Evolutionary conservation across 768 basidiomycete genomes (phyloP).

Genomic region (Pisolithus tinctorius): DNA sequence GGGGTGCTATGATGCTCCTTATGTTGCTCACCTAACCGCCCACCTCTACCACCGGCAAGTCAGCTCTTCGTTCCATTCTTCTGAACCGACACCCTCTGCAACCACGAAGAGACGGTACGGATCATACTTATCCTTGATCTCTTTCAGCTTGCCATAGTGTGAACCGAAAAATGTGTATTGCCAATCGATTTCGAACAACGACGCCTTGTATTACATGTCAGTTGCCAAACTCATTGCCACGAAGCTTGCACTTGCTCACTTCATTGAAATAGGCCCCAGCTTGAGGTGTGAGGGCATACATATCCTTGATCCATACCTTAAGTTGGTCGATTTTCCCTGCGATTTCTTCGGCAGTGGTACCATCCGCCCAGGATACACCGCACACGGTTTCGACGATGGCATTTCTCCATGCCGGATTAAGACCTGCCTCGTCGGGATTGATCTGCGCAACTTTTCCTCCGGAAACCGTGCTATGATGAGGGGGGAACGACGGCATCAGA

Average conservation of each 20-base stretch:
- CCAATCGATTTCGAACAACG: not conserved
- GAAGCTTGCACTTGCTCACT: not conserved
- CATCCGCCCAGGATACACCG: slow-evolving; percentile 17
- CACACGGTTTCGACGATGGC: slow-evolving; percentile 28
- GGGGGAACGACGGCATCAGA: not conserved
- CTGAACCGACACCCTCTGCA: too few relatives aligned
- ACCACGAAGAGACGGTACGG: too few relatives aligned
- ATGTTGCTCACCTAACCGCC: too few relatives aligned
- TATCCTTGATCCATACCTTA: too few relatives aligned
- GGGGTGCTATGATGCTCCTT: slow-evolving; percentile 29
- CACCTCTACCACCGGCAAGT: too few relatives aligned
- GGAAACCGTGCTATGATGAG: not conserved
- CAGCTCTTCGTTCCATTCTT: too few relatives aligned
- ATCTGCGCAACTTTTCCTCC: slow-evolving; percentile 23
- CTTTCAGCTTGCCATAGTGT: too few relatives aligned
- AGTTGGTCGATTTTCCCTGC: slow-evolving; percentile 1
- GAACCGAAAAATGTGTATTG: too few relatives aligned
- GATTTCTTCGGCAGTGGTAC: slow-evolving; percentile 11
- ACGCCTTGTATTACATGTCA: not conserved
- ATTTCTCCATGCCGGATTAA: slow-evolving; percentile 45
- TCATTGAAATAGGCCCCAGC: not conserved
- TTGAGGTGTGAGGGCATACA: too few relatives aligned
- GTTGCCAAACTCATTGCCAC: not conserved
- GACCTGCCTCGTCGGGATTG: slow-evolving; percentile 31
- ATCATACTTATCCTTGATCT: too few relatives aligned